Evolutionary conservation across 129 eudicot species (phyloP).

Genomic region (Ambrosia trifida): DNA sequence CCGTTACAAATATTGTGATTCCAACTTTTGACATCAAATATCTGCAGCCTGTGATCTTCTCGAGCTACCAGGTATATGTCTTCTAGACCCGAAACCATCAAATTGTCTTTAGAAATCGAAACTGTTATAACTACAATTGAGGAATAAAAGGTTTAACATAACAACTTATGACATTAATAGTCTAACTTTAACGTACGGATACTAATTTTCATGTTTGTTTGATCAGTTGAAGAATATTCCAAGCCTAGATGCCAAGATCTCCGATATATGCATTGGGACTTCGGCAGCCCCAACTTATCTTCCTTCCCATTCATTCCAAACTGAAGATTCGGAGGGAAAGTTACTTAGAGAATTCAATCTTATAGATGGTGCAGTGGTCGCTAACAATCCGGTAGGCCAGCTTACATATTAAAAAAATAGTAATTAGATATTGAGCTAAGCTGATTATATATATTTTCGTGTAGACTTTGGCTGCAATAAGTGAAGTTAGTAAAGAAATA

Average conservation of each 20-base stretch:
- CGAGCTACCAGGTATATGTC: slow-evolving; percentile 3
- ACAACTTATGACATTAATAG: neutral
- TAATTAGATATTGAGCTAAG: neutral
- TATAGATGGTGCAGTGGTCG: slow-evolving; percentile 6
- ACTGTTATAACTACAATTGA: too few species aligned
- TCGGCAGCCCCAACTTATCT: slow-evolving; percentile 10
- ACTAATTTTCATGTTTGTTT: neutral
- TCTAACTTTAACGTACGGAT: neutral
- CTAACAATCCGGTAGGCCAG: neutral
- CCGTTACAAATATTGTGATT: neutral
- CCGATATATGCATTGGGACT: neutral
- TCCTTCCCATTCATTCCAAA: slow-evolving; percentile 7
- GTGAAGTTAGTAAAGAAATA: neutral
- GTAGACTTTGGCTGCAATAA: neutral
- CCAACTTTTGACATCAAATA: neutral
- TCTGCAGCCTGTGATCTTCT: slow-evolving; percentile 3
- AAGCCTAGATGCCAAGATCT: neutral
- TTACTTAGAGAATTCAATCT: neutral
- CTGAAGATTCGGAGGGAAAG: neutral
- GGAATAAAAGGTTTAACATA: neutral
- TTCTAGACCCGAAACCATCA: neutral
- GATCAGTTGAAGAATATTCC: slow-evolving; percentile 3
- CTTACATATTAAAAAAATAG: neutral
- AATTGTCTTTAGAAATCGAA: neutral
- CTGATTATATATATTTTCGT: neutral